Base-by-base conservation (phyloP, 306 rosid genomes). In the Gynostemma pentaphyllum region DNA sequence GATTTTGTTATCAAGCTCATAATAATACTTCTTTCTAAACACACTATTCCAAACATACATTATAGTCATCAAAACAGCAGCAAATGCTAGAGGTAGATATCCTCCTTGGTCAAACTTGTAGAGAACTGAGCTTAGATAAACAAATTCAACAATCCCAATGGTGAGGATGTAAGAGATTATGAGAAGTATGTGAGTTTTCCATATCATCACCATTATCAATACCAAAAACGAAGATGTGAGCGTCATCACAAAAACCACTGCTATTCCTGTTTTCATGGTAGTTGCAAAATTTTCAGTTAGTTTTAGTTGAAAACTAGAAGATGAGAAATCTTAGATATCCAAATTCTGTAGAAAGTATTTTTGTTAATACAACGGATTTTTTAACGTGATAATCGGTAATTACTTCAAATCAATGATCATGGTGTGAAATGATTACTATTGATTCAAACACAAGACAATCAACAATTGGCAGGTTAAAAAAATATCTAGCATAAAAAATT, bases 91-190 rank as follows among this genome's bases (percentile, higher is more conserved):
- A 1, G 76, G 76, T 4, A 60, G 67, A 57, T 71, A 76, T 9
- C 73, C 80, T 37, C 80, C 80, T 12, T 76, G 68, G 3, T 50
- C 59, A 24, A 76, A 71, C 46, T 76, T 76, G 76, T 66, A 76
- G 30, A 78, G 59, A 6, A 65, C 70, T 7, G 76, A 30, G 15
- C 74, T 45, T 1, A 78, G 24, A 56, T 64, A 74, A 0, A 62
- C 0, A 2, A 69, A 45, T 30, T 78, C 82, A 30, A 70, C 29
- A 1, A 27, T 1, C 1, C 70, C 70, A 45, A 74, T 32, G 26
- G 53, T 5, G 30, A 70, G 36, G 5, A 60, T 7, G 39, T 60
- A 74, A 24, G 28, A 23, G 28, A 78, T 66, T n/a, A 70, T 41
- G 15, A 54, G 47, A 42, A 70, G 7, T 3, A 70, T 37, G 68